Percentiles rank a stretch among this genome's conserved stretches.
These are phyloP conservation scores for Paramecium caudatum DNA, from an alignment of 73 alveolate genomes.

Conservation along the genomic window DNA sequence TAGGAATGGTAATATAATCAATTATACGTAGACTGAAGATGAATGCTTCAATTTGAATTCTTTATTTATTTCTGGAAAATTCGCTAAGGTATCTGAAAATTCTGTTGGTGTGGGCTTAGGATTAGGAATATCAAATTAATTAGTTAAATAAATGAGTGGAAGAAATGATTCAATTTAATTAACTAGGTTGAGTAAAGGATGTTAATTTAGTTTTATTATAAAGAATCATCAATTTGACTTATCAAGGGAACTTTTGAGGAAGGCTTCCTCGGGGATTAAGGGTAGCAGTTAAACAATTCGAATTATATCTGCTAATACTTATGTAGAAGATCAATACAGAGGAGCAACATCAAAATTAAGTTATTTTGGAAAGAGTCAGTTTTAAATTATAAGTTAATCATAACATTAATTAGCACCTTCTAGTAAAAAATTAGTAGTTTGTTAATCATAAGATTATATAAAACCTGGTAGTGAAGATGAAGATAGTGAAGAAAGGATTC, in stretches of 20 bases:
- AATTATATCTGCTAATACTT: slow-evolving; percentile 37
- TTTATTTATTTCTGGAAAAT: background rate
- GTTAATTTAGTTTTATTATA: slow-evolving; percentile 17
- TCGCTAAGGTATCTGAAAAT: slow-evolving; percentile 5
- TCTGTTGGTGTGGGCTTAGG: slow-evolving; percentile 59
- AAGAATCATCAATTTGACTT: slow-evolving; percentile 4
- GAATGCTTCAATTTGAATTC: background rate
- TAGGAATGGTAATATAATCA: slow-evolving; percentile 33
- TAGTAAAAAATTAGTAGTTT: background rate
- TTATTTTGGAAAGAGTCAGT: background rate
- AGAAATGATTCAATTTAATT: background rate
- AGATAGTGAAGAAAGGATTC: background rate
- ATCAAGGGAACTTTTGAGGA: background rate
- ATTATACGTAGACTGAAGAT: background rate
- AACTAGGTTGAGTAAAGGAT: slow-evolving; percentile 9
- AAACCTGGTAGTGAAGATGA: slow-evolving; percentile 2
- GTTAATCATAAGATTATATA: background rate
- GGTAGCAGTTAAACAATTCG: slow-evolving; percentile 12
- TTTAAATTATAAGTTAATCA: background rate
- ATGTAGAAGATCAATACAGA: background rate
- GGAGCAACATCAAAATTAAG: background rate
- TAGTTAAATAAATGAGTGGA: slow-evolving; percentile 33
- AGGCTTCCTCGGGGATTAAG: background rate
- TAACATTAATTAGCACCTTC: background rate
- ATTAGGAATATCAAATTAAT: slow-evolving; percentile 43